Percentiles rank a stretch among this genome's conserved stretches.
Evolutionary conservation across 495 filamentous ascomycete genomes (phyloP).

Genomic region (Trichodelitschia bisporula): DNA sequence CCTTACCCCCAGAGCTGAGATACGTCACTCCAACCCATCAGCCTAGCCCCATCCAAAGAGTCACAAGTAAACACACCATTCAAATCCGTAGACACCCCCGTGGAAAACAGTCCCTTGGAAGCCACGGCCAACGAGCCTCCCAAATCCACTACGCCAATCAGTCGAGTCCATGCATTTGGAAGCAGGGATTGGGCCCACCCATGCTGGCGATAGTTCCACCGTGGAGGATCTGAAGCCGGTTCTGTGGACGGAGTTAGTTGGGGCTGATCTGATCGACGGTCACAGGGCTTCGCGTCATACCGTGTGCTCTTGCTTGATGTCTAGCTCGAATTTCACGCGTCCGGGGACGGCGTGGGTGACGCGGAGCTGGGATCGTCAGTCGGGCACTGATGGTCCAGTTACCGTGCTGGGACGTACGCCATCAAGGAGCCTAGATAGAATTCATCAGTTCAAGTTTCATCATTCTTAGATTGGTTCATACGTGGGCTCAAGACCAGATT

Average conservation of each 20-base stretch:
- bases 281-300: slow-evolving; percentile 19
- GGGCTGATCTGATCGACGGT: neutral
- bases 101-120: slow-evolving; percentile 65
- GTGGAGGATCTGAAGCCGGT: slow-evolving; percentile 73
- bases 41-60: slow-evolving; percentile 2
- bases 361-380: slow-evolving; percentile 28
- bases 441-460: no score
- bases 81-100: slow-evolving; percentile 80
- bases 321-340: slow-evolving; percentile 64
- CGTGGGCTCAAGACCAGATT: slow-evolving; percentile 78
- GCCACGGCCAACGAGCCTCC: slow-evolving; percentile 87
- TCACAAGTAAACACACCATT: slow-evolving; percentile 33
- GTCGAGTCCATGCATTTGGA: no score
- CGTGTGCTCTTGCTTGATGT: slow-evolving; percentile 71
- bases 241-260: slow-evolving; percentile 26
- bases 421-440: no score
- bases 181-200: slow-evolving; percentile 25
- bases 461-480: no score
- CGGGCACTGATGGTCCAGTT: neutral
- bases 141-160: slow-evolving; percentile 45
- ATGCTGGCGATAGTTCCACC: slow-evolving; percentile 89
- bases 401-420: neutral
- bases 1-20: slow-evolving; percentile 53
- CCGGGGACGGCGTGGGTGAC: slow-evolving; percentile 56
- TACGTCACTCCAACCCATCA: slow-evolving; percentile 47